These are phyloP conservation scores for Trypanosoma theileri DNA, from an alignment of 208 protist species.

Conservation along the genomic window DNA sequence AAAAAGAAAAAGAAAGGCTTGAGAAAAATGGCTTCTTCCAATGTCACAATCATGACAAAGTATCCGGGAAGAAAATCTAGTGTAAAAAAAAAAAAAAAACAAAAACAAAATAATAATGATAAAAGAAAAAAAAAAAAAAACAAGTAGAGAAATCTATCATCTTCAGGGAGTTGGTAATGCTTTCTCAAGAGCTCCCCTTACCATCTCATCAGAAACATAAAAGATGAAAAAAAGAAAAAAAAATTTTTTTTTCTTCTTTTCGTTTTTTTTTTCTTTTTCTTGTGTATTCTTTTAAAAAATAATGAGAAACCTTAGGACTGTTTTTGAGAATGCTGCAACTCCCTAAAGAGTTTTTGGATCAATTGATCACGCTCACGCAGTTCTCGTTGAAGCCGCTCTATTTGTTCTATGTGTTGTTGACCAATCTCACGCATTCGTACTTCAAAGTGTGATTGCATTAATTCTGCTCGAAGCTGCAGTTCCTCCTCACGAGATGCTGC, in stretches of 20 bases:
- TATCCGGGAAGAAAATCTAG: no score
- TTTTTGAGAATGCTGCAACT: conserved; percentile 7
- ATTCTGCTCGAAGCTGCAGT: conserved; percentile 53
- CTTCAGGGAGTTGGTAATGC: no score
- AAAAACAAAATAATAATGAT: no score
- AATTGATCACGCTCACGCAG: conserved; percentile 70
- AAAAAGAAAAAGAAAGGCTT: background rate
- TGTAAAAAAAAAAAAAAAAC: no score
- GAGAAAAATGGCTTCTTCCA: background rate
- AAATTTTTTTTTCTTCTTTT: background rate
- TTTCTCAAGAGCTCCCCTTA: no score
- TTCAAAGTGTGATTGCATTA: conserved; percentile 44
- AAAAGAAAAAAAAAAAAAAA: no score
- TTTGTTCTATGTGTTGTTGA: conserved; percentile 37
- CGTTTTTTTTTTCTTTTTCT: background rate
- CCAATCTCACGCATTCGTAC: conserved; percentile 41
- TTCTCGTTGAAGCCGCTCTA: conserved; percentile 50
- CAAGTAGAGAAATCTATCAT: no score
- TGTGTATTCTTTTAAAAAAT: background rate
- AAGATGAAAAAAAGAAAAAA: no score
- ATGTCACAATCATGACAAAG: no score
- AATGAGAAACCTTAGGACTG: background rate
- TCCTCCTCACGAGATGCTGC: conserved; percentile 51
- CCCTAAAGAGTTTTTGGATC: conserved; percentile 56
- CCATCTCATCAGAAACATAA: no score